phyloP scores from a whole-genome alignment of 2,329 filamentous ascomycete species.

The Colletotrichum lindemuthianum region DNA sequence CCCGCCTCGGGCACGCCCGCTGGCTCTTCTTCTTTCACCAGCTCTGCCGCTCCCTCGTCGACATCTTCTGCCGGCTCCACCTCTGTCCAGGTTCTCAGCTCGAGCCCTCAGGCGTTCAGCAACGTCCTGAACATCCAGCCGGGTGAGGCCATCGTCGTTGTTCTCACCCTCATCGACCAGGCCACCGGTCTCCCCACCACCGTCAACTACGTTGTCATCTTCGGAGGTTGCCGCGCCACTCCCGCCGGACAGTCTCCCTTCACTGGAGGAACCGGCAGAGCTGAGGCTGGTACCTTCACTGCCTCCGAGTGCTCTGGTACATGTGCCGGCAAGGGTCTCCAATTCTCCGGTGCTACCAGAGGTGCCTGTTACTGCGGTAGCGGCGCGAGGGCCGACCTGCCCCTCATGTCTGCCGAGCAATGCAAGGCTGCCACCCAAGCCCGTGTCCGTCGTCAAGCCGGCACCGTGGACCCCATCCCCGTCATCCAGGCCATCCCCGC shows the following conservation, averaged over 20 bases:
- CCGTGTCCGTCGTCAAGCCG: constrained; percentile 6
- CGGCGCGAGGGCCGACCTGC: not conserved
- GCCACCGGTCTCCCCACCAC: not conserved
- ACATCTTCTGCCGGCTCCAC: not conserved
- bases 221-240: constrained; percentile 11
- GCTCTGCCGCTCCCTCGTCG: not conserved
- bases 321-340: not conserved
- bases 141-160: constrained; percentile 9
- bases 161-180: not conserved
- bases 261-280: not conserved
- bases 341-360: not conserved
- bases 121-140: constrained; percentile 7
- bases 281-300: not conserved
- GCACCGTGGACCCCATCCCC: constrained; percentile 7
- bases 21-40: not conserved
- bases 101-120: not conserved
- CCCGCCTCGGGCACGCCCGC: not conserved
- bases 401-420: not conserved
- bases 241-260: constrained; percentile 26
- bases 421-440: not conserved
- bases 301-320: not conserved
- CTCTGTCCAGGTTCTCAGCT: not conserved
- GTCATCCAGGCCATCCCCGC: not conserved
- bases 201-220: constrained; percentile 1
- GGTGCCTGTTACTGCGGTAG: constrained; percentile 16